Percentiles rank a stretch among this genome's conserved stretches.
Conservation (phyloP, 768 basidiomycete species). For the Kondoa subrosea region DNA sequence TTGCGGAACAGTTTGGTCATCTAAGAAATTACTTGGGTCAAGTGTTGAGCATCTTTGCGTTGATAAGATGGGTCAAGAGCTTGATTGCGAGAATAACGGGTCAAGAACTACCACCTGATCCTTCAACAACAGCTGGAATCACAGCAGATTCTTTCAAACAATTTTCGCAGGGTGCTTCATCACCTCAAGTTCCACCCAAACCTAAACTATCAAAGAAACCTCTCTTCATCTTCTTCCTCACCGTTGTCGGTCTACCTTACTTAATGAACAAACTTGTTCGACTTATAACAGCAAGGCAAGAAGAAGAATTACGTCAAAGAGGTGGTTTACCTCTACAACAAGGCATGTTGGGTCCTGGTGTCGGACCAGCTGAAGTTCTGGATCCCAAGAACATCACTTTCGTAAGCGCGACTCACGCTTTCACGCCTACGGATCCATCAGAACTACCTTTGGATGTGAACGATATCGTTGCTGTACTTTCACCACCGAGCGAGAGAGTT, state of each 20-base stretch:
- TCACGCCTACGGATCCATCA: slow-evolving; percentile 43
- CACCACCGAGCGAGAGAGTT: slow-evolving; percentile 52
- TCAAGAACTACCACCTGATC: slow-evolving; percentile 30
- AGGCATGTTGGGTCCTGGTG: slow-evolving; percentile 28
- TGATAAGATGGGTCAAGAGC: slow-evolving; percentile 68
- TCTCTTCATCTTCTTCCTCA: slow-evolving; percentile 77
- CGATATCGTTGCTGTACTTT: slow-evolving; percentile 83
- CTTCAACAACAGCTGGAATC: background rate
- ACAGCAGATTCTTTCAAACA: slow-evolving; percentile 49
- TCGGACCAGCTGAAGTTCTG: slow-evolving; percentile 29
- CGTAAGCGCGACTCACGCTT: slow-evolving; percentile 62
- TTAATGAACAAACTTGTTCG: slow-evolving; percentile 79
- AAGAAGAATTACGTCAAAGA: slow-evolving; percentile 35
- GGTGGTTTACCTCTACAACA: slow-evolving; percentile 24
- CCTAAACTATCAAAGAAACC: slow-evolving; percentile 73
- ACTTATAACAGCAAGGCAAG: slow-evolving; percentile 37
- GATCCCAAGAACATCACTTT: slow-evolving; percentile 71
- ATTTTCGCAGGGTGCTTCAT: slow-evolving; percentile 39
- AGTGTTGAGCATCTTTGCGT: slow-evolving; percentile 77
- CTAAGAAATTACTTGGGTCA: slow-evolving; percentile 83
- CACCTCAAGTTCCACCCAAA: slow-evolving; percentile 28
- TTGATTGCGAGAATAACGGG: slow-evolving; percentile 38
- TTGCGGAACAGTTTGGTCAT: slow-evolving; percentile 84
- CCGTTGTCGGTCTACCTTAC: slow-evolving; percentile 81
- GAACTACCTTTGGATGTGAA: slow-evolving; percentile 71